phyloP scores from a whole-genome alignment of 441 rosid genomes.

The Populus tomentosa region DNA sequence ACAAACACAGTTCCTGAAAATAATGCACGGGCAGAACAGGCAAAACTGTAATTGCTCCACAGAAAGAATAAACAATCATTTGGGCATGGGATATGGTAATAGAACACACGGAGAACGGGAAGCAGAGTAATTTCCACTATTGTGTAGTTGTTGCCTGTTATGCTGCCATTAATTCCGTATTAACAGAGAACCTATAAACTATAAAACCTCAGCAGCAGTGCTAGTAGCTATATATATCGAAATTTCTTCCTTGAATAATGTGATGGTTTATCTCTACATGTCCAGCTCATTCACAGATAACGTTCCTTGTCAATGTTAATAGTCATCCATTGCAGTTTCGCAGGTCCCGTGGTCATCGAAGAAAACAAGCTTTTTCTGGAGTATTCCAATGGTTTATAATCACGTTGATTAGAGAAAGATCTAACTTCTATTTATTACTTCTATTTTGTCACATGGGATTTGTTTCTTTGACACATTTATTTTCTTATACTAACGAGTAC shows the following conservation, averaged over 20 bases:
- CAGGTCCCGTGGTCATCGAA: background rate
- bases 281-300: background rate
- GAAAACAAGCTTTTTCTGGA: background rate
- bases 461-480: no score
- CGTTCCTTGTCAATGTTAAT: no score
- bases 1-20: no score
- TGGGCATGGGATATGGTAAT: background rate
- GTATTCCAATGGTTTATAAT: no score
- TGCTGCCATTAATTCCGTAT: background rate
- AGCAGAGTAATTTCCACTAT: background rate
- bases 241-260: no score
- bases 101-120: background rate
- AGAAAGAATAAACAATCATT: background rate
- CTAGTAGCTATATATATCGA: background rate
- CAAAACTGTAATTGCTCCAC: slow-evolving; percentile 26
- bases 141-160: background rate
- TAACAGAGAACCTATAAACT: background rate
- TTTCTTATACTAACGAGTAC: background rate
- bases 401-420: background rate
- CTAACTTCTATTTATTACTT: background rate
- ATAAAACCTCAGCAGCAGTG: background rate
- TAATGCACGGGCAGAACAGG: slow-evolving; percentile 30
- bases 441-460: background rate
- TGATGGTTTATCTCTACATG: no score
- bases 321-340: background rate